phyloP scores from a whole-genome alignment of 192 early-diverging fungal genomes.

The Coemansia asiatica region DNA sequence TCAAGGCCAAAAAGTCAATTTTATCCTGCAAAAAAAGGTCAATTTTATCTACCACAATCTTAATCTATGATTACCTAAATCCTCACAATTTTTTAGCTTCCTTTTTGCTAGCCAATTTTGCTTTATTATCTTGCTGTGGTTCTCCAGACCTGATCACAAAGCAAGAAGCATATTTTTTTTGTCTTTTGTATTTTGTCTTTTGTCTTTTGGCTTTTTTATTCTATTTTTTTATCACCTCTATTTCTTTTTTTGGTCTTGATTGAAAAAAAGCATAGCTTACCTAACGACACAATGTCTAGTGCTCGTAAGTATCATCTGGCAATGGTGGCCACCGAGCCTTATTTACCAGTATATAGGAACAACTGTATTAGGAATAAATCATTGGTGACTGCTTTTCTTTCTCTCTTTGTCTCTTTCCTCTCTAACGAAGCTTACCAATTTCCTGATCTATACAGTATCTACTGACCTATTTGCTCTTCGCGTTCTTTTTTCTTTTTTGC shows the following conservation, averaged over 20 bases:
- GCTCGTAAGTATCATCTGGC: slow-evolving; percentile 3
- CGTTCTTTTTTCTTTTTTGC: neutral
- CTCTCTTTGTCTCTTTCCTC: no score
- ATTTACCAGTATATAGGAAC: no score
- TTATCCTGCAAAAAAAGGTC: no score
- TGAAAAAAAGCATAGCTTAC: no score
- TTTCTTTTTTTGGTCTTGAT: neutral
- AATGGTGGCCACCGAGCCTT: no score
- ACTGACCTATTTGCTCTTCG: neutral
- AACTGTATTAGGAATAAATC: no score
- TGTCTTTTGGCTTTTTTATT: neutral
- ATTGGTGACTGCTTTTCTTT: no score
- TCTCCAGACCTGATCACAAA: neutral
- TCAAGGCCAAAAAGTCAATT: no score
- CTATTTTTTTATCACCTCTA: neutral
- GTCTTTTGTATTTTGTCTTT: neutral
- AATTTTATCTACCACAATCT: neutral
- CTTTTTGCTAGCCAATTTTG: no score
- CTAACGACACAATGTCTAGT: neutral
- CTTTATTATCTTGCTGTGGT: no score
- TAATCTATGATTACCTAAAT: neutral
- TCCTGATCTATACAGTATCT: neutral
- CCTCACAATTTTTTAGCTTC: neutral
- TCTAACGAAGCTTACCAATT: no score
- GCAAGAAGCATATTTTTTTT: neutral